Conservation (phyloP, 768 basidiomycete genomes). For the Crepidotus variabilis region DNA sequence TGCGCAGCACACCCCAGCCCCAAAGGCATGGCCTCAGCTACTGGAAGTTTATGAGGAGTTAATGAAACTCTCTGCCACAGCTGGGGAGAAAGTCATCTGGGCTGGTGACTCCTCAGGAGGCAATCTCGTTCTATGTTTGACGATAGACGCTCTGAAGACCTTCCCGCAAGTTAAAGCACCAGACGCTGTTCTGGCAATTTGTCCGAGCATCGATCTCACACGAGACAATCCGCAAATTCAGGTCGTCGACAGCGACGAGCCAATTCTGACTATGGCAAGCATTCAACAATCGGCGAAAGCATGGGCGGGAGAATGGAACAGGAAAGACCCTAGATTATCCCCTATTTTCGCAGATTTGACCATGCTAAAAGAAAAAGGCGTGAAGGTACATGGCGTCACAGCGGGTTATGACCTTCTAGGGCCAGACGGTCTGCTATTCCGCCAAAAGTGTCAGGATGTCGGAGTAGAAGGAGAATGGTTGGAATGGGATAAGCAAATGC, state of each 20-base stretch:
- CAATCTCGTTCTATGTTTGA: background rate
- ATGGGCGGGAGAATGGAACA: background rate
- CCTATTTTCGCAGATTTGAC: background rate
- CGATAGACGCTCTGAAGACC: background rate
- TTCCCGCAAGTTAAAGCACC: background rate
- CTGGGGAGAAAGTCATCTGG: background rate
- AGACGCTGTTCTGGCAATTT: background rate
- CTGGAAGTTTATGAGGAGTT: background rate
- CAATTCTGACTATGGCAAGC: background rate
- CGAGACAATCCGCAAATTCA: background rate
- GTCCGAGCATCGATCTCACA: background rate
- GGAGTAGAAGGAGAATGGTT: background rate
- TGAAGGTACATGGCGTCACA: background rate
- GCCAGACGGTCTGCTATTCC: background rate
- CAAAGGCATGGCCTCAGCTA: background rate
- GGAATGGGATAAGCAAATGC: background rate
- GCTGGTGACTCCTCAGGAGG: background rate
- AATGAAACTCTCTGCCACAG: background rate
- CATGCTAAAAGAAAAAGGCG: background rate
- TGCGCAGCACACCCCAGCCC: background rate
- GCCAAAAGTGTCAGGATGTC: background rate
- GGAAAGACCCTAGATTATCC: background rate
- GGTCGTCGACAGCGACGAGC: background rate
- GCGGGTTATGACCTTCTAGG: background rate
- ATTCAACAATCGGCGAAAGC: background rate